These are phyloP conservation scores for Colletotrichum abscissum DNA, from an alignment of 2,329 filamentous ascomycete genomes.

Conservation along the genomic window DNA sequence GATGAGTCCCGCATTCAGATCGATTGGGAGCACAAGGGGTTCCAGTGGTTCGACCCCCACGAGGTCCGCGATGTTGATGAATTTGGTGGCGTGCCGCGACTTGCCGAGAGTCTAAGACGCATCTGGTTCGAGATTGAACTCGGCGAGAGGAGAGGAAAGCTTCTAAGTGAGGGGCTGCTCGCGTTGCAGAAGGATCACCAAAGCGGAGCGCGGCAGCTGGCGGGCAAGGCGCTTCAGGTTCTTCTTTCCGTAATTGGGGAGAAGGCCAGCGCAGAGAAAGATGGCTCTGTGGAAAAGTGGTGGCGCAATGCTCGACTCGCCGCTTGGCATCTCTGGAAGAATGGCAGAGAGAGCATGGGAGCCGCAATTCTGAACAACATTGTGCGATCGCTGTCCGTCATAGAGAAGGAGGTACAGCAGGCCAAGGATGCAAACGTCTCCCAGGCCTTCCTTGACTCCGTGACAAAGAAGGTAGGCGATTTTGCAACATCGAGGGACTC, in stretches of 20 bases:
- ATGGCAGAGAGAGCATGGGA: conserved; percentile 74
- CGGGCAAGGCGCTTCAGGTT: conserved; percentile 60
- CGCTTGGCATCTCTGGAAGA: conserved; percentile 74
- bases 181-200: conserved; percentile 65
- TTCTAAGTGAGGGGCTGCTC: conserved; percentile 59
- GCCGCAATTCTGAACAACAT: conserved; percentile 66
- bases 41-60: conserved; percentile 67
- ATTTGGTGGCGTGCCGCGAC: conserved; percentile 65
- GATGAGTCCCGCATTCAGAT: conserved; percentile 61
- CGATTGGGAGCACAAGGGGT: conserved; percentile 72
- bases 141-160: conserved; percentile 54
- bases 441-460: conserved; percentile 30
- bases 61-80: conserved; percentile 56
- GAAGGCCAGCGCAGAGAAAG: conserved; percentile 41
- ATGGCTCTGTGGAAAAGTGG: conserved; percentile 52
- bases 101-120: conserved; percentile 67
- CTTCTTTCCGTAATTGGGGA: conserved; percentile 58
- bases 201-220: conserved; percentile 70
- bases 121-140: conserved; percentile 69
- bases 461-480: conserved; percentile 30
- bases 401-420: conserved; percentile 46
- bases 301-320: conserved; percentile 67
- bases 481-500: conserved; percentile 38
- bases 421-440: conserved; percentile 37
- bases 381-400: conserved; percentile 55